A percentile compares a stretch with the other conserved stretches of the same genome.
phyloP scores from a whole-genome alignment of 305 asterid genomes.

The Fraxinus dipetala region DNA sequence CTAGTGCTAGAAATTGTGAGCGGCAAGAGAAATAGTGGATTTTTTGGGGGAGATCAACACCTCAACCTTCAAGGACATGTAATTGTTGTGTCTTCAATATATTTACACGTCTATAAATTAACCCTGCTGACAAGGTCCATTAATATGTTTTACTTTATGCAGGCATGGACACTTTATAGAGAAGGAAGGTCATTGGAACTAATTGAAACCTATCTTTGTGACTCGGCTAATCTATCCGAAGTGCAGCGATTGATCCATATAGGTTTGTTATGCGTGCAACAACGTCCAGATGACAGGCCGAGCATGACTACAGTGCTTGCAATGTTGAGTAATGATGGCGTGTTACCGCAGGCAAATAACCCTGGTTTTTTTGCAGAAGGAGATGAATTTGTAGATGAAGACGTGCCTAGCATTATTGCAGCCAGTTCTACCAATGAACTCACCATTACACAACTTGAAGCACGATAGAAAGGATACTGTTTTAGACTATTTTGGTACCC shows the following conservation, averaged over 20 bases:
- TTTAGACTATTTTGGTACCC: not conserved
- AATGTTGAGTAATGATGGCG: constrained; percentile 11
- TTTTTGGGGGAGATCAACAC: constrained; percentile 17
- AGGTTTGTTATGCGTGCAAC: constrained; percentile 25
- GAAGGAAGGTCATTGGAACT: constrained; percentile 22
- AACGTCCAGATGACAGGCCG: constrained; percentile 25
- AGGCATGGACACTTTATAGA: constrained; percentile 23
- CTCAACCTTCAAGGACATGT: constrained; percentile 31
- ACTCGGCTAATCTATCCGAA: not conserved
- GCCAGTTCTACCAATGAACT: constrained; percentile 22
- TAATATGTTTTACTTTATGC: not conserved
- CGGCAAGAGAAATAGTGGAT: constrained; percentile 23
- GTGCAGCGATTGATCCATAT: constrained; percentile 20
- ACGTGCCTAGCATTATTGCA: constrained; percentile 9
- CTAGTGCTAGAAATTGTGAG: constrained; percentile 25
- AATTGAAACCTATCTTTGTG: not conserved
- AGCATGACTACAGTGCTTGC: constrained; percentile 16
- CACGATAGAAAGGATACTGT: constrained; percentile 18
- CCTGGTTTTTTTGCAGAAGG: constrained; percentile 35
- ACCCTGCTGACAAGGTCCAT: no score
- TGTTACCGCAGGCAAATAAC: constrained; percentile 8
- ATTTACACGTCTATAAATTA: not conserved
- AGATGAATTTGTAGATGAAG: not conserved
- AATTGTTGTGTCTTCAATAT: not conserved
- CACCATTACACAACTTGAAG: constrained; percentile 32